Evolutionary conservation across 257 asterid genomes (phyloP), one percentile per base, ranked within the genome.

Genomic region (Plantago elongata): DNA sequence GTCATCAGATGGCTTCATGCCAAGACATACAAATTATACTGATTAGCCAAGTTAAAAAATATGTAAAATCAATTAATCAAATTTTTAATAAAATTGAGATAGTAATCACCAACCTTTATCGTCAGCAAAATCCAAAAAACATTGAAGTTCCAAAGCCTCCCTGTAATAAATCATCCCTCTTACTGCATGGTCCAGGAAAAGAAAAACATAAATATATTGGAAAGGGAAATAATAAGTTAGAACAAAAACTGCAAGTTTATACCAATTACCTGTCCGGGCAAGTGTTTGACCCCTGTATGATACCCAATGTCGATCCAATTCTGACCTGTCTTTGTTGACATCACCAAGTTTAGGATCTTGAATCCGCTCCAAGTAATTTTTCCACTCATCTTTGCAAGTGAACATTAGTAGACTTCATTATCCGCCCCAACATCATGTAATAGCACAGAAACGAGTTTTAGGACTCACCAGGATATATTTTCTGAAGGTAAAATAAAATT

Each of bases 131-230:
- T 93, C 99, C 79, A 89, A 79, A 77, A 87, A 93, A 84, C 88
- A 89, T 64, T 93, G 99, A 71, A 93, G 97, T 62, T 89, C 95
- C 73, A 93, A 82, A 52, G 99, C 82, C 59, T 83, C 89, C 62
- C 95, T 79, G 78, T 89, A 87, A 80, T 93, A 93, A 95, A 89
- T 89, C 97, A 93, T 93, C 73, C 99, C 99, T 75, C 97, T 81
- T 58, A 93, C 99, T 93, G 89, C 52, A 40, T 58, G 40, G 56
- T 64, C 64, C 60, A 72, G 56, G 49, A 64, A 66, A 61, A 64
- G 48, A 55, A 52, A 61, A 18, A 57, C 5, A 16, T 13, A 54
- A 60, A 51, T 46, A 40, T 9, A 51, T 34, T 37, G 66, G 40
- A 45, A 17, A 51, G 22, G 59, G 17, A 13, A 54, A 63, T 22